Evolutionary conservation across 495 filamentous ascomycete species (phyloP).

Genomic region (Halenospora varia): DNA sequence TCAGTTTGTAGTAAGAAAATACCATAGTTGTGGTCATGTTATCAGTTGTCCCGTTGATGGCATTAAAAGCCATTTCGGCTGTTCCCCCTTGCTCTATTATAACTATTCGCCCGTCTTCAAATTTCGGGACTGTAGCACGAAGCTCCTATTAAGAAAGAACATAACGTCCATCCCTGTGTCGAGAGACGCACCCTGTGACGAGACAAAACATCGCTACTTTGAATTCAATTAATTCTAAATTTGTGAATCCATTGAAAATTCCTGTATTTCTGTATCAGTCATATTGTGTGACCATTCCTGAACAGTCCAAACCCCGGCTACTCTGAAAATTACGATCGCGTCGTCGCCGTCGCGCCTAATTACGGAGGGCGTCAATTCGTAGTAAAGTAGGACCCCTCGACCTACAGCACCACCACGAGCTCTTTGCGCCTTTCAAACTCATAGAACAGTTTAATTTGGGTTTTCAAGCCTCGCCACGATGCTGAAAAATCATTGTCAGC

Average conservation of each 20-base stretch:
- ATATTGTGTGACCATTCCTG: conserved; percentile 24
- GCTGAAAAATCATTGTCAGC: not conserved
- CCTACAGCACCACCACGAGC: conserved; percentile 23
- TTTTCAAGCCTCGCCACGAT: conserved; percentile 18
- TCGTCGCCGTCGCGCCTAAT: conserved; percentile 24
- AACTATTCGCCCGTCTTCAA: not conserved
- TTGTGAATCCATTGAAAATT: conserved; percentile 18
- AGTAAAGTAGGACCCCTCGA: conserved; percentile 18
- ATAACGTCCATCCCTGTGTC: not conserved
- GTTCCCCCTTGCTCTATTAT: not conserved
- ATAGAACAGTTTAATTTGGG: conserved; percentile 23
- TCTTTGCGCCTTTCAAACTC: conserved; percentile 27
- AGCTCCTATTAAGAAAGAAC: too few species aligned
- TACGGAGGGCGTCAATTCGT: conserved; percentile 24
- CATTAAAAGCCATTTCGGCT: not conserved
- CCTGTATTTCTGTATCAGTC: conserved; percentile 20
- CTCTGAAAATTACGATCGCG: conserved; percentile 26
- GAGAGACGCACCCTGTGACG: conserved; percentile 10
- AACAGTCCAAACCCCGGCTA: conserved; percentile 19
- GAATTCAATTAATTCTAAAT: conserved; percentile 19
- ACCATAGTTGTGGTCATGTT: too few species aligned
- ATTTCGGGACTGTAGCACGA: not conserved
- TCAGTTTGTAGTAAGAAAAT: too few species aligned
- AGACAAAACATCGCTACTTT: conserved; percentile 26
- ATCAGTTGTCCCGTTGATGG: too few species aligned